Conservation (phyloP, 2,329 filamentous ascomycete genomes). For the Trichothecium sympodiale region DNA sequence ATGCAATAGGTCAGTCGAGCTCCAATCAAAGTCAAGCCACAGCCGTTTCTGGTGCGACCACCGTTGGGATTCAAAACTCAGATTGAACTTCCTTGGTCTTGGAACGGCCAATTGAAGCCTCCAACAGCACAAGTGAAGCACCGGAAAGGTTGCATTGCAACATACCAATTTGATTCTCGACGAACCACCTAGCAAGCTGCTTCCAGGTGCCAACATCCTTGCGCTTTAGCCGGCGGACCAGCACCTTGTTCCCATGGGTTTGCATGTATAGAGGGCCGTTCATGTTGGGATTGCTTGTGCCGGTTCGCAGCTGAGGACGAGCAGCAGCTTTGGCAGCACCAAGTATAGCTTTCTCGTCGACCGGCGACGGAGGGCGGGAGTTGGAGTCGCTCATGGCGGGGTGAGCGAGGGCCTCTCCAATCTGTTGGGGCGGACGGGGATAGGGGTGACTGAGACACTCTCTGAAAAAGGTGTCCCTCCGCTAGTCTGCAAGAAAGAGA, state of each 20-base stretch:
- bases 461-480: too few species aligned
- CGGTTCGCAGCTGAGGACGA: slow-evolving; percentile 18
- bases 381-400: slow-evolving; percentile 13
- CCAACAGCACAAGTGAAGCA: neutral
- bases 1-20: slow-evolving; percentile 11
- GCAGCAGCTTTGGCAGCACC: slow-evolving; percentile 10
- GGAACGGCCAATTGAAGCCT: neutral
- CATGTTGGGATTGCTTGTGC: slow-evolving; percentile 30
- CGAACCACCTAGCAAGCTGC: slow-evolving; percentile 56
- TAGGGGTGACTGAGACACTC: too few species aligned
- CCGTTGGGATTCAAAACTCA: too few species aligned
- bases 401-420: slow-evolving; percentile 1
- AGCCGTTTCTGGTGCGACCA: too few species aligned
- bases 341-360: slow-evolving; percentile 13
- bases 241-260: slow-evolving; percentile 36
- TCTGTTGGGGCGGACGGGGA: too few species aligned
- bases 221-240: slow-evolving; percentile 46
- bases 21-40: too few species aligned
- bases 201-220: slow-evolving; percentile 52
- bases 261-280: slow-evolving; percentile 49
- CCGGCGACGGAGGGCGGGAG: slow-evolving; percentile 14
- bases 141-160: slow-evolving; percentile 9
- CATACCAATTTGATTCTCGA: slow-evolving; percentile 73
- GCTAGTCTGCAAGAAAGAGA: too few species aligned
- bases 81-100: neutral